Evolutionary conservation across 352 stramenopile genomes (phyloP), one percentile per base, ranked within the genome.

Genomic region (Thalassiosira mediterranea): DNA sequence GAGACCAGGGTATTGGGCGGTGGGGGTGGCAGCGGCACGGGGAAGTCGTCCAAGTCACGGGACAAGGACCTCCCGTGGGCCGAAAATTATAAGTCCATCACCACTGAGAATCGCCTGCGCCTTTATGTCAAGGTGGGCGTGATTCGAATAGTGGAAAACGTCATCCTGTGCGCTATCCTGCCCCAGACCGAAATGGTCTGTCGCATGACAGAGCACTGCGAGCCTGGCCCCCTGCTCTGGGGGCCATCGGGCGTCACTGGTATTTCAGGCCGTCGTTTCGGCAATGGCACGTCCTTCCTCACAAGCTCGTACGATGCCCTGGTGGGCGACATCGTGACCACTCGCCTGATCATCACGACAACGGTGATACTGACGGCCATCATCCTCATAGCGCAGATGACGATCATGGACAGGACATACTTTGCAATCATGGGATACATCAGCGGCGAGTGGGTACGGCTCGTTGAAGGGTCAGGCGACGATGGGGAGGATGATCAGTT

Each of bases 341-440:
- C 69, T 23, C 11, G 76, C 0, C 42, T 84, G n/a, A 77, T 69
- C 29, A 38, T 79, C 29, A 53, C 80, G 17, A 82, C 81, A 3
- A 57, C 79, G 0, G 51, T 84, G 15, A 23, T 87, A 10, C 63
- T 83, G 10, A 78, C 79, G n/a, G 44, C 49, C n/a, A 57, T 81
- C 2, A 42, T 87, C 11, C 53, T 89, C 10, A 42, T 86, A 52
- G 67, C 65, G 23, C 84, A 90, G 75, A 72, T 78, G 31, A 73
- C 67, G 17, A 81, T 76, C 15, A 76, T 87, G 51, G 81, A 88
- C 64, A 63, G 78, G 44, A 81, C 84, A 10, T 88, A 89, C 51
- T 61, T 91, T 52, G 81, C 78, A 26, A 85, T 84, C 7, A 84
- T 80, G 57, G 81, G 84, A 47, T 83, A 91, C 49, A 62, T 91